Evolutionary conservation across 2,329 filamentous ascomycete species (phyloP), one percentile per base, ranked within the genome.

Genomic region (Claviceps sp.): DNA sequence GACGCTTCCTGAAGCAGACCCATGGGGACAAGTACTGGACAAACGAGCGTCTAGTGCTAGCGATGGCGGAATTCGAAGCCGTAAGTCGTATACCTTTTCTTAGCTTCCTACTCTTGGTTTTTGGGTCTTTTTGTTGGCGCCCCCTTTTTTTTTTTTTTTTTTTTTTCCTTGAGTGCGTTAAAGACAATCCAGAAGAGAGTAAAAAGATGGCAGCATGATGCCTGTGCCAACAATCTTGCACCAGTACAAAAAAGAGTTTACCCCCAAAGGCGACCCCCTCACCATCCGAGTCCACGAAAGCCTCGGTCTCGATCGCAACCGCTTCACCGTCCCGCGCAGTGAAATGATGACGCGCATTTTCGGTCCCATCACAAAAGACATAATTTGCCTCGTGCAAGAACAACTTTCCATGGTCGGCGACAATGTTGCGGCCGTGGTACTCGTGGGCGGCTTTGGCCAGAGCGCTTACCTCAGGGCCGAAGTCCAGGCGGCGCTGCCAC

Each of bases 261-360:
- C 45, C 54, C 69, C 54, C 45, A 64, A 62, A 22, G 63, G 63
- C 49, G 51, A 72, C 61, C 52, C 66, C 64, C 48, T 66, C 54
- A 56, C 64, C 53, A 54, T 74, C 64, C 59, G 60, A 47, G 57
- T 67, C 43, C 61, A 68, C 38, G 53, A 64, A 22, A 63, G 58
- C 29, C 61, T 69, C 36, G 64, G 65, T 2, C 48, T 68, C 17
- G 59, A 55, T 36, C 61, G 65, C 42, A 63, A 66, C 29, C 58
- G 56, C 34, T 61, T 56, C 51, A 65, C 62, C 1, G 61, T 68
- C 56, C 50, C 66, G n/a, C 61, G 78, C 64, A 50, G 84, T 80
- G 62, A 43, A 77, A 90, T 66, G 84, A 88, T 59, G 77, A 84
- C 65, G 76, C 71, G 59, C 78, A 65, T 69, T 13, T 67, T 68